Evolutionary conservation across 2,329 filamentous ascomycete genomes (phyloP).

Genomic region (Aspergillus felis): DNA sequence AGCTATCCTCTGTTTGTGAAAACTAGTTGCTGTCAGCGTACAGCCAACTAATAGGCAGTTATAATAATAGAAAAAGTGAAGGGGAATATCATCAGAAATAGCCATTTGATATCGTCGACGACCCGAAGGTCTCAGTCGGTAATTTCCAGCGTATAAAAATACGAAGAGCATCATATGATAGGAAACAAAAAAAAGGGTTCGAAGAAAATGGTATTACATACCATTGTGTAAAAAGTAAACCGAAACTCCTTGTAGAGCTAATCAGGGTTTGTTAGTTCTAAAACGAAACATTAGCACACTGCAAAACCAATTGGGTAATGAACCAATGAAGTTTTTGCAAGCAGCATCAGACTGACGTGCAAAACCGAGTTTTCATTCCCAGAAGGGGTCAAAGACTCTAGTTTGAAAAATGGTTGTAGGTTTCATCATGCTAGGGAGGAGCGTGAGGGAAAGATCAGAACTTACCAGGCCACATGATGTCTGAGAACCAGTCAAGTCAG

Average conservation of each 20-base stretch:
- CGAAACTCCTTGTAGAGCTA: not conserved
- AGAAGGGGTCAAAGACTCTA: conserved; percentile 90
- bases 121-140: conserved; percentile 74
- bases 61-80: conserved; percentile 15
- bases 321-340: conserved; percentile 9
- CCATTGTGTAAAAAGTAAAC: conserved; percentile 12
- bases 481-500: not conserved
- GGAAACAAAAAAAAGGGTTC: not conserved
- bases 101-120: conserved; percentile 79
- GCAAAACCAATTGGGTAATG: conserved; percentile 3
- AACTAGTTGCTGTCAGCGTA: conserved; percentile 19
- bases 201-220: conserved; percentile 26
- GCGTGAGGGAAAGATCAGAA: conserved; percentile 4
- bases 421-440: conserved; percentile 64
- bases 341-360: conserved; percentile 84
- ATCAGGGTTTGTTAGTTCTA: conserved; percentile 17
- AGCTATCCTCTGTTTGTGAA: not conserved
- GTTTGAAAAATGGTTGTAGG: conserved; percentile 70
- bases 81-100: conserved; percentile 63
- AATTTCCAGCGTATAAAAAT: conserved; percentile 83
- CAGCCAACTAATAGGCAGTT: conserved; percentile 2
- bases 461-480: conserved; percentile 24
- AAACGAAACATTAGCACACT: conserved; percentile 4
- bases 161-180: conserved; percentile 55
- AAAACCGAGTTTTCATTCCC: conserved; percentile 74